These are phyloP conservation scores for Exophiala sideris DNA, from an alignment of 2,329 filamentous ascomycete species.

Conservation along the genomic window DNA sequence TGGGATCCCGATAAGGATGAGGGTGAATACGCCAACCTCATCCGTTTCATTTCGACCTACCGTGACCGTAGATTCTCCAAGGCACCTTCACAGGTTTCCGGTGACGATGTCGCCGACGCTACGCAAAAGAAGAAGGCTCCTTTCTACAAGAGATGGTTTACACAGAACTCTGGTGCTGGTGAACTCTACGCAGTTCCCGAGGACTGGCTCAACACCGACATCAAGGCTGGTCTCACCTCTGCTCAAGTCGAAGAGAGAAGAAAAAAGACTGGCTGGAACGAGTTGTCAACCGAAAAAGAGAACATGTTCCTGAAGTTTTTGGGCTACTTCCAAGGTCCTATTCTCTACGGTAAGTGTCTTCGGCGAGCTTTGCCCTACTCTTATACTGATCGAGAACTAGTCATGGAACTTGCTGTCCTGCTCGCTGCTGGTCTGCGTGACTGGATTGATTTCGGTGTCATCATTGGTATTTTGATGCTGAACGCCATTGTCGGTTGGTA, in stretches of 20 bases:
- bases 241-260: conserved; percentile 62
- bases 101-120: conserved; percentile 41
- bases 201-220: conserved; percentile 68
- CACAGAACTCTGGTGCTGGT: conserved; percentile 24
- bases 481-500: conserved; percentile 78
- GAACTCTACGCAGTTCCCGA: conserved; percentile 53
- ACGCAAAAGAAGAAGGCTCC: conserved; percentile 49
- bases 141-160: conserved; percentile 58
- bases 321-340: conserved; percentile 70
- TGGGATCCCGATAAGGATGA: conserved; percentile 31
- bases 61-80: conserved; percentile 54
- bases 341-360: conserved; percentile 65
- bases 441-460: conserved; percentile 76
- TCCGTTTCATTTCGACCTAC: conserved; percentile 66
- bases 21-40: conserved; percentile 64
- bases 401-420: conserved; percentile 74
- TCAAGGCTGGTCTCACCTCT: conserved; percentile 59
- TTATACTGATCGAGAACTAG: conserved; percentile 36
- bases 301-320: conserved; percentile 73
- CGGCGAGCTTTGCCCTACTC: neutral
- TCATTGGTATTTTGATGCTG: conserved; percentile 69
- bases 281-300: conserved; percentile 70
- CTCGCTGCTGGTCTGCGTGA: conserved; percentile 70
- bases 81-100: conserved; percentile 39
- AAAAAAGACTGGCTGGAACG: conserved; percentile 67